Evolutionary conservation across 768 basidiomycete genomes (phyloP), one percentile per base, ranked within the genome.

Genomic region (Suillus discolor): DNA sequence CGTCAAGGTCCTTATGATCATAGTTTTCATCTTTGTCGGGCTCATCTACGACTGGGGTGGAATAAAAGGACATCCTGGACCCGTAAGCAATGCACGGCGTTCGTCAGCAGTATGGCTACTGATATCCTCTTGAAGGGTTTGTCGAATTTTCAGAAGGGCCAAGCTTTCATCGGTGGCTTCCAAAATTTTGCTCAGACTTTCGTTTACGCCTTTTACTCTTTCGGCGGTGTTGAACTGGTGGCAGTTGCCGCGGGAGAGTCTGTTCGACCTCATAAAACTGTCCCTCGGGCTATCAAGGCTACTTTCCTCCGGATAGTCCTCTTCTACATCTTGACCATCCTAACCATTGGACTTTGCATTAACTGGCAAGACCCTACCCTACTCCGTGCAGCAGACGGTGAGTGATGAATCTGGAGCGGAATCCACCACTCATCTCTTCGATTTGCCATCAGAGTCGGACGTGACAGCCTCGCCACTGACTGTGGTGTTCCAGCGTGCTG

Each of bases 191-290:
- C 84, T 9, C 83, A 84, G 69, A 84, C 83, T 6, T 89, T 89
- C 66, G 87, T 90, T 44, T 90, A 83, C 41, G 89, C 89, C 15
- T 90, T 90, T 66, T 92, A 87, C 76, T 89, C 88, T 9, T 88
- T 84, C 73, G 87, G 84, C 20, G 87, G 89, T 20, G 86, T 90
- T 38, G 89, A 90, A 69, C 82, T 92, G 12, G 89, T 91, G 49
- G 85, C 88, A 3, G 75, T 92, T 39, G 89, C 90, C n/a, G 89
- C 90, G 12, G 88, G 89, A 41, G 90, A 91, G 77, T 86, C 86
- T 7, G 82, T 81, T 55, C 82, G 82, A 68, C 90, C 90, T 1
- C 81, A 87, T 75, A 86, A 86, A 72, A 76, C 86, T 1, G 84
- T 91, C 36, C 89, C 89, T 4, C 77, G 80, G 0, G 90, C 90